Evolutionary conservation across 345 rosid species (phyloP).

Genomic region (Carallia brachiata): DNA sequence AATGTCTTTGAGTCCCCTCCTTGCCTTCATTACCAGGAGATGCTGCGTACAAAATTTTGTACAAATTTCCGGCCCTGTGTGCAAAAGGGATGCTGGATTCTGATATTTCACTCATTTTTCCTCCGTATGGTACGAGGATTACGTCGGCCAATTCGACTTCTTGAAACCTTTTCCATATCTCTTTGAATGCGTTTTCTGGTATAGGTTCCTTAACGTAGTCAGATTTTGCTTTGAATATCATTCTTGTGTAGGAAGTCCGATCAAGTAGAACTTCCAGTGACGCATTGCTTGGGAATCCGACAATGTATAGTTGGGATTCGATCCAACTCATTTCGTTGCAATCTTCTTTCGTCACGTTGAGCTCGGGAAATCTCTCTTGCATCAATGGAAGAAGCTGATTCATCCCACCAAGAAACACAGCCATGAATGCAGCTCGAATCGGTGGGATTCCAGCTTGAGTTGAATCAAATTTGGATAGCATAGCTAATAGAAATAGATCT

Average conservation of each 20-base stretch:
- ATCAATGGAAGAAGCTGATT: conserved; percentile 22
- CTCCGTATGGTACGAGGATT: conserved; percentile 57
- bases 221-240: conserved; percentile 36
- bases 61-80: conserved; percentile 48
- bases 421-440: not conserved
- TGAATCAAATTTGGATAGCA: not conserved
- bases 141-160: conserved; percentile 8
- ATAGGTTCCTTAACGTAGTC: conserved; percentile 39
- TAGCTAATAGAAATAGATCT: not conserved
- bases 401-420: conserved; percentile 23
- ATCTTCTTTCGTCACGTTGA: conserved; percentile 33
- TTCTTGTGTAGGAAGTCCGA: not conserved
- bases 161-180: conserved; percentile 31
- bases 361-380: conserved; percentile 31
- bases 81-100: conserved; percentile 46
- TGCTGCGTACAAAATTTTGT: conserved; percentile 36
- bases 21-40: conserved; percentile 34
- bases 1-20: conserved; percentile 3
- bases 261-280: conserved; percentile 28
- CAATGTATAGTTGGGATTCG: conserved; percentile 37
- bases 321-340: conserved; percentile 49
- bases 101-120: conserved; percentile 47
- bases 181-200: conserved; percentile 24
- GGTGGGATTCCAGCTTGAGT: not conserved
- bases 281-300: conserved; percentile 22